Base-by-base conservation (phyloP, 495 filamentous ascomycete genomes). In the Penicillium lagena region DNA sequence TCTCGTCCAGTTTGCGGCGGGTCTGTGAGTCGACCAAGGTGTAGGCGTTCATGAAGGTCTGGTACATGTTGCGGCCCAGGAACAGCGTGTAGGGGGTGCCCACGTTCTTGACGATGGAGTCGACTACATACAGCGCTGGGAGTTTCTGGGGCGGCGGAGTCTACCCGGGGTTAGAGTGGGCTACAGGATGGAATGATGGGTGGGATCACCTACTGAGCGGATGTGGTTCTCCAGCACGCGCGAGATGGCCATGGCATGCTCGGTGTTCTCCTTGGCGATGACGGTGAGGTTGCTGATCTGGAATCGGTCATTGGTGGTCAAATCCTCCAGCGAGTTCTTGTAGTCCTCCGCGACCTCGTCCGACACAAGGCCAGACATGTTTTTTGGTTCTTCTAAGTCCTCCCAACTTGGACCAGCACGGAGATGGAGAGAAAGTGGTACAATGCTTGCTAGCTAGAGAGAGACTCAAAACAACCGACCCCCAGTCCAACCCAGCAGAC, bases 31-130 rank as follows among this genome's bases (percentile, higher is more conserved):
- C 89, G 46, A 96, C 89, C 52, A 93, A 74, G 6, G 82, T 83
- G 61, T 96, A 98, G 42, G 94, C 88, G 51, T 89, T 84, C 90
- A 98, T 96, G 62, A 96, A 98, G 12, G 87, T 96, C 51, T 80
- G 77, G 62, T 88, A 97, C 46, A 98, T 79, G 62, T 91, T 90
- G 13, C 86, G 82, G 32, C 93, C 87, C 48, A 98, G 82, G 62
- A 93, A 96, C 7, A 96, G 76, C 1, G 89, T 95, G 66, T 97
- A 98, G 38, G 93, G 94, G 1, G 90, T 96, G 22, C 94, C 94
- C 45, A 97, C 90, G 75, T 97, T 97, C 70, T 98, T 98, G 56
- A 93, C 93, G 44, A 98, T 87, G 8, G 90, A 96, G 69, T 98
- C 93, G 60, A 96, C 86, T 54, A 98, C 85, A 71, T 97, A 98